Conservation (phyloP, 1,139 yeast genomes). For the Diutina sp. region DNA sequence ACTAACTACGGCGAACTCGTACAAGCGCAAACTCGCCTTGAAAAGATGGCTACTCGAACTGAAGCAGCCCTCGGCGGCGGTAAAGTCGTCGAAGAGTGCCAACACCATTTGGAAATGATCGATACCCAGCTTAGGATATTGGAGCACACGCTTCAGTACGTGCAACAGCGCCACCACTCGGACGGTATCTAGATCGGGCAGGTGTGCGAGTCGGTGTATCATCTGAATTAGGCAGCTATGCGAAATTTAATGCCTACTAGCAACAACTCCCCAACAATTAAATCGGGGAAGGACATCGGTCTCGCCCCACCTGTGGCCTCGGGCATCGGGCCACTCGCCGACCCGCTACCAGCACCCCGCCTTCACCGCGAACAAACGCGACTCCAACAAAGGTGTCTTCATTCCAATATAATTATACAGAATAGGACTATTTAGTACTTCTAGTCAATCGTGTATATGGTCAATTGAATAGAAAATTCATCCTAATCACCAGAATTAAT, state of each 20-base stretch:
- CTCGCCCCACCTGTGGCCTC: not conserved
- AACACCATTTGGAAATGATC: conserved; percentile 25
- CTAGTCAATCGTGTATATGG: too few relatives aligned
- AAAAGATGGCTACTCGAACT: conserved; percentile 10
- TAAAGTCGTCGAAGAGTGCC: conserved; percentile 15
- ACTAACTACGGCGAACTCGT: conserved; percentile 15
- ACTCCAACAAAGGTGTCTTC: too few relatives aligned
- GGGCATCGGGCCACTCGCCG: not conserved
- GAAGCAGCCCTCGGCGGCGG: conserved; percentile 4
- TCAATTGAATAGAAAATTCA: too few relatives aligned
- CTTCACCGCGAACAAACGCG: not conserved
- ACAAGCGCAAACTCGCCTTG: conserved; percentile 11
- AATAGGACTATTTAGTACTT: too few relatives aligned
- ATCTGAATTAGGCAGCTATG: too few relatives aligned
- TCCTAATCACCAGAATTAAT: too few relatives aligned
- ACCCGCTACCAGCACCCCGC: not conserved
- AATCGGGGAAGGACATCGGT: not conserved
- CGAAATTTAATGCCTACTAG: too few relatives aligned
- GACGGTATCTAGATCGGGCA: not conserved
- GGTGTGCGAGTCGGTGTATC: too few relatives aligned
- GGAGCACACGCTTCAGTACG: conserved; percentile 19
- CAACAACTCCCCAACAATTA: too few relatives aligned
- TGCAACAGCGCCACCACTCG: not conserved
- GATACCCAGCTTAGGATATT: conserved; percentile 37
- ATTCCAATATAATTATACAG: too few relatives aligned